Base-by-base conservation (phyloP, 2,329 filamentous ascomycete genomes). In the Neocucurbitaria cava region DNA sequence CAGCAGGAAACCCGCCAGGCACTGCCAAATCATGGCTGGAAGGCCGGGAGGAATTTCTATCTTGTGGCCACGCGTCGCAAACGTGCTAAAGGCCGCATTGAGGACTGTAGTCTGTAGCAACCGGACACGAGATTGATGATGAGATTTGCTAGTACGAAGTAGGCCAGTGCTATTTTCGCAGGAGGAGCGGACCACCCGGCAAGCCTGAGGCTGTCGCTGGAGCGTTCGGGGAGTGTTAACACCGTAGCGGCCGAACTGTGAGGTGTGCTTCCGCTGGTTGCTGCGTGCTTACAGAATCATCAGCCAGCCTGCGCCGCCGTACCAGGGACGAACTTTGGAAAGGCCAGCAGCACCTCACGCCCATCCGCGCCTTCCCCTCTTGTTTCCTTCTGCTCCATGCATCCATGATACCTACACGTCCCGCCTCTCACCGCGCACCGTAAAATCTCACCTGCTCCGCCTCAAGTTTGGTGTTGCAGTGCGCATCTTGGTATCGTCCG, bases 181-280 rank as follows among this genome's bases (percentile, higher is more conserved):
- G 13, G 38, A 23, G 38, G 21, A 40, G 38, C 38, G 38, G 38
- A 40, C 38, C 38, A 40, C n/a, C 21, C 38, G 38, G 38, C 36
- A 39, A 21, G 38, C 38, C 38, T 30, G 20, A 28, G 41, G 40
- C 49, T 38, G 46, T 40, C 33, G 30, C 21, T 5, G n/a, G n/a
- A n/a, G n/a, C n/a, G n/a, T n/a, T 52, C 47, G 55, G 44, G 30
- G 38, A 35, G 43, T 46, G 52, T 40, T 48, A 49, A 56, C 45
- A 39, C 52, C 53, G 56, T 42, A 52, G 49, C 41, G 45, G 35
- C 53, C 55, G 55, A 58, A 46, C 39, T 50, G 41, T 52, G 50
- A 43, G 46, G 55, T 55, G 49, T 50, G 46, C 52, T 54, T 54
- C 52, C 48, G 38, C 20, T 39, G 38, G 18, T 3, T 52, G 48